Base-by-base conservation (phyloP, 768 basidiomycete genomes). In the Naganishia kalamii region DNA sequence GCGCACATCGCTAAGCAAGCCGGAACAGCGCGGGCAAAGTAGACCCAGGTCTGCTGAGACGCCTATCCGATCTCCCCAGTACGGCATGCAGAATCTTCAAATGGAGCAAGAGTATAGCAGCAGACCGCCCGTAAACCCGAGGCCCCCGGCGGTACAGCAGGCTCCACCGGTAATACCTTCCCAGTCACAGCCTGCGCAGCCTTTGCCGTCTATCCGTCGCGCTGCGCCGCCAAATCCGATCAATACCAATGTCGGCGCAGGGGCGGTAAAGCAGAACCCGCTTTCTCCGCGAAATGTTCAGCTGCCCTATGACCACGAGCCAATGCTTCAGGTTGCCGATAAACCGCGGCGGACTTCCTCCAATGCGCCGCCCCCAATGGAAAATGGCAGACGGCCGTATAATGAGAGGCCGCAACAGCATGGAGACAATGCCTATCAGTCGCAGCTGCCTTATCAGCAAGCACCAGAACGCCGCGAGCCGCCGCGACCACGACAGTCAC, bases 61-160 rank as follows among this genome's bases (percentile, higher is more conserved):
- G 80, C 87, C 92, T 8, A 84, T 97, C 61, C 86, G 87, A 68
- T 86, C 89, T 4, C 90, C 93, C 41, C 88, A 90, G 71, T 97
- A 94, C 74, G 93, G 94, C 72, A 87, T 89, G 84, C 93, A 97
- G 75, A 88, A 91, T 76, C 86, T 88, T 25, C 89, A 87, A 54
- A 91, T 97, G 84, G 89, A 92, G 76, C 88, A 92, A 71, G 90
- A 94, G 74, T 41, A 75, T 32, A 43, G 33, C 25, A 63, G 44
- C 15, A 35, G 47, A 23, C 5, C 29, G 25, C 23, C 47, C 27
- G 35, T 35, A 32, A n/a, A 32, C 30, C 67, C 67, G 15, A 57
- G 54, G 27, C 27, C 54, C 11, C 17, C 35, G 25, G 13, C 51
- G 8, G 69, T 51, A 47, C 70, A 64, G 47, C 68, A 65, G 25